Percentiles rank a stretch among this genome's conserved stretches.
Evolutionary conservation across 257 asterid genomes (phyloP).

Genomic region (Galeopsis tetrahit): DNA sequence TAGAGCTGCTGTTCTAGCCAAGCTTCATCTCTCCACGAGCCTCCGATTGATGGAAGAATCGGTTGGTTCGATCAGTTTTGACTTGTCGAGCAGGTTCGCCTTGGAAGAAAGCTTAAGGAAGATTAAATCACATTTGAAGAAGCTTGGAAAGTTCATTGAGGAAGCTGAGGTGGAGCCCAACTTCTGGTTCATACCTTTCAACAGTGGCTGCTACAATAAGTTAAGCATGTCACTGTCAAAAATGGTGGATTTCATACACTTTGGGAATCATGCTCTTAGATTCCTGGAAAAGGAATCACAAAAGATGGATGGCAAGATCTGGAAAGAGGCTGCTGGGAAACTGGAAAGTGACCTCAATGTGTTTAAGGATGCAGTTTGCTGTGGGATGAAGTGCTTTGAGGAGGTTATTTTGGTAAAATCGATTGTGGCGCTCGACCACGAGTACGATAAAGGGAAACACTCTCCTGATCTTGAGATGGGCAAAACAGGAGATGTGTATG

Average conservation of each 20-base stretch:
- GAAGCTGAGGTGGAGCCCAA: conserved; percentile 90
- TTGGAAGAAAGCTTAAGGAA: conserved; percentile 43
- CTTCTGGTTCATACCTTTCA: conserved; percentile 86
- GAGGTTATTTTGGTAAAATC: conserved; percentile 61
- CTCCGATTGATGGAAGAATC: conserved; percentile 47
- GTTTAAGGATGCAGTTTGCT: conserved; percentile 45
- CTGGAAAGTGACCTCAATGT: conserved; percentile 55
- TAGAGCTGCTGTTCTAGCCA: conserved; percentile 73
- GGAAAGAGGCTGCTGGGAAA: conserved; percentile 44
- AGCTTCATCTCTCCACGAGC: conserved; percentile 53
- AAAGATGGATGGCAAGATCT: conserved; percentile 33
- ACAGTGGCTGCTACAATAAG: conserved; percentile 53
- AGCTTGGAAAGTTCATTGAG: conserved; percentile 60
- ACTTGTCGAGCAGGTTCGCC: conserved; percentile 24
- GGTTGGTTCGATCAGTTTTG: conserved; percentile 42
- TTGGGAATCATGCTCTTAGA: conserved; percentile 50
- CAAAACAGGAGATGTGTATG: conserved; percentile 27
- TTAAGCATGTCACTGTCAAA: conserved; percentile 59
- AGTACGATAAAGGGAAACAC: conserved; percentile 53
- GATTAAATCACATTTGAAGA: conserved; percentile 44
- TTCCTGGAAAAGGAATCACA: conserved; percentile 57
- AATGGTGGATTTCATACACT: conserved; percentile 58
- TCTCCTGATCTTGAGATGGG: conserved; percentile 68
- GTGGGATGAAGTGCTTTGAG: conserved; percentile 57
- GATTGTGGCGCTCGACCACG: conserved; percentile 44